phyloP scores from a whole-genome alignment of 2,329 filamentous ascomycete genomes.

The Calonectria pteridis region DNA sequence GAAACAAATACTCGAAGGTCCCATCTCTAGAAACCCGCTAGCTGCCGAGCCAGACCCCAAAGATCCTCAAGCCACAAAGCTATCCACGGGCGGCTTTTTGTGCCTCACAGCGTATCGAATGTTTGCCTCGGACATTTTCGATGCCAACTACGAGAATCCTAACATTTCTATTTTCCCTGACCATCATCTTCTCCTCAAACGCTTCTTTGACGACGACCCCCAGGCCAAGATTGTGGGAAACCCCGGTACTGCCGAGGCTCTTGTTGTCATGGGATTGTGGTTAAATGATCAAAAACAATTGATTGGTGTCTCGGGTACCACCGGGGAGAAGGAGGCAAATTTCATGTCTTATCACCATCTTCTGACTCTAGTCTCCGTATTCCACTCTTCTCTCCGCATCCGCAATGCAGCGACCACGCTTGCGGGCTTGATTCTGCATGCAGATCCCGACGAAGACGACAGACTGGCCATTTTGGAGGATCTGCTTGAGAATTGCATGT shows the following conservation, averaged over 20 bases:
- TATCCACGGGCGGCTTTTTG: conserved; percentile 70
- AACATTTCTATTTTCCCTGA: conserved; percentile 71
- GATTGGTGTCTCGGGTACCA: conserved; percentile 43
- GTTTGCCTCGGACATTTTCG: conserved; percentile 72
- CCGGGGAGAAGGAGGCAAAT: conserved; percentile 52
- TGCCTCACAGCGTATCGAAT: conserved; percentile 73
- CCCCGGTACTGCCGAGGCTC: conserved; percentile 69
- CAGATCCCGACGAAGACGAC: conserved; percentile 69
- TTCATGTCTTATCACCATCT: conserved; percentile 73
- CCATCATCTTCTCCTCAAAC: conserved; percentile 65
- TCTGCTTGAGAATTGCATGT: conserved; percentile 74
- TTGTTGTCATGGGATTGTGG: conserved; percentile 71
- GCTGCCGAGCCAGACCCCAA: conserved; percentile 59
- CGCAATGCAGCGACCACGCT: conserved; percentile 67
- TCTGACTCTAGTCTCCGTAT: conserved; percentile 68
- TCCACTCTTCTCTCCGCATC: conserved; percentile 66
- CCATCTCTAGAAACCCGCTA: conserved; percentile 60
- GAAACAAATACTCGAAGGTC: conserved; percentile 56
- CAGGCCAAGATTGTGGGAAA: conserved; percentile 62
- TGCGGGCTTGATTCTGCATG: conserved; percentile 67
- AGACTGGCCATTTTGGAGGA: conserved; percentile 73
- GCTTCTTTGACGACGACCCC: conserved; percentile 65
- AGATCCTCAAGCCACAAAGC: conserved; percentile 63
- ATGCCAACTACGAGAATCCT: conserved; percentile 65
- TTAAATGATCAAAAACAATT: conserved; percentile 65